These are phyloP conservation scores for Suillus variegatus DNA, from an alignment of 768 basidiomycete genomes.

Conservation along the genomic window DNA sequence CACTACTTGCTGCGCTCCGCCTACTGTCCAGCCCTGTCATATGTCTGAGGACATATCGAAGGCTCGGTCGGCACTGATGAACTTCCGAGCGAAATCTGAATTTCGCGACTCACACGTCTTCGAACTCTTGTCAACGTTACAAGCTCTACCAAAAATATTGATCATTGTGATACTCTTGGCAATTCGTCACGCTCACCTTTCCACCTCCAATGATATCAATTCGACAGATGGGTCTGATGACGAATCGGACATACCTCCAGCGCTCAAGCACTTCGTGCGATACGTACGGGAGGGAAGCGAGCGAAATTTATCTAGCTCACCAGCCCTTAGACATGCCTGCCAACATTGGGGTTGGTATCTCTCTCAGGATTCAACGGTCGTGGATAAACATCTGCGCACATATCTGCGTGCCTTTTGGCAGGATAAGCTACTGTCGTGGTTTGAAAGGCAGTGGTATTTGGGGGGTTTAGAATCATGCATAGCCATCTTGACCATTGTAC, in stretches of 20 bases:
- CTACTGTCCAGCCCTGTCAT: not conserved
- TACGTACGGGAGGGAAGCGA: not conserved
- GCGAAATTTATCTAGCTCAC: not conserved
- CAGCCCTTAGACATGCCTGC: not conserved
- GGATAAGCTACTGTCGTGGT: not conserved
- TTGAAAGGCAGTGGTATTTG: not conserved
- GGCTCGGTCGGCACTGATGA: not conserved
- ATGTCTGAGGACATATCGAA: not conserved
- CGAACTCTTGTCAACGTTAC: not conserved
- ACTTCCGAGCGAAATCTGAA: not conserved
- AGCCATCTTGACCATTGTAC: not conserved
- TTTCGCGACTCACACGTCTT: not conserved
- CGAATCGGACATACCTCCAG: not conserved
- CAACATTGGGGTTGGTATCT: not conserved
- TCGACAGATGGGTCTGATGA: not conserved
- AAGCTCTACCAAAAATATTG: not conserved
- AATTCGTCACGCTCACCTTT: not conserved
- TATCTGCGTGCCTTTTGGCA: not conserved
- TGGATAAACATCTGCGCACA: not conserved
- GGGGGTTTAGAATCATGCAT: slow-evolving; percentile 2
- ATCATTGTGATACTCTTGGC: not conserved
- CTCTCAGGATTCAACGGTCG: not conserved
- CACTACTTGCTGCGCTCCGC: no score
- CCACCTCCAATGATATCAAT: not conserved
- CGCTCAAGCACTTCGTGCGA: not conserved